Conservation (phyloP, 495 filamentous ascomycete genomes). For the Neurospora tetraspora region DNA sequence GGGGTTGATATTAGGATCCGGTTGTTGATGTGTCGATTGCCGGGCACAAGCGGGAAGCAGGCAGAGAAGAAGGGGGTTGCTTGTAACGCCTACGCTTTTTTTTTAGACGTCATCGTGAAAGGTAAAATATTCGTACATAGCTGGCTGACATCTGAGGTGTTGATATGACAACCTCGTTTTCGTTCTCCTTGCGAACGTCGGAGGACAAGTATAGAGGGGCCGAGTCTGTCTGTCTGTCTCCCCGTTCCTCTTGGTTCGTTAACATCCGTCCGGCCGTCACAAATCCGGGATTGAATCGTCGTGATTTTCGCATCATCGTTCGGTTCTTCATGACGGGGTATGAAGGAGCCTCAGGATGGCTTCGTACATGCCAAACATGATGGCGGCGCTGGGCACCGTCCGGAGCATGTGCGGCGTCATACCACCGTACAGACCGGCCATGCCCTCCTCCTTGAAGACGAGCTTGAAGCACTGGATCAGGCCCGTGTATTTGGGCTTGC, state of each 20-base stretch:
- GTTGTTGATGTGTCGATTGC: background rate
- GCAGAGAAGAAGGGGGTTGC: background rate
- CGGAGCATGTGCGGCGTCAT: constrained; percentile 78
- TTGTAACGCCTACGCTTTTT: background rate
- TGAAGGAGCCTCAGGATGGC: constrained; percentile 54
- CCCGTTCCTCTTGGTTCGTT: background rate
- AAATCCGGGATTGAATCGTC: background rate
- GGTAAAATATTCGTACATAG: background rate
- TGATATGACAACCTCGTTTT: background rate
- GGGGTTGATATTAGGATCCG: background rate
- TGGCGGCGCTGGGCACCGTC: constrained; percentile 78
- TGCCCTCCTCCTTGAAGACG: constrained; percentile 76
- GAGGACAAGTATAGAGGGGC: background rate
- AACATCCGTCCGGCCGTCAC: background rate
- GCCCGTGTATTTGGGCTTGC: constrained; percentile 70
- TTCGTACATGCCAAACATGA: constrained; percentile 91
- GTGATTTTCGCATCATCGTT: background rate
- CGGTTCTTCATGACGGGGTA: constrained; percentile 8
- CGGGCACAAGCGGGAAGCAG: background rate
- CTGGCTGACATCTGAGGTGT: background rate
- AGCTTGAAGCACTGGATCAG: constrained; percentile 71
- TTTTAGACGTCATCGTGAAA: background rate
- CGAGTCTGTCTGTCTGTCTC: background rate
- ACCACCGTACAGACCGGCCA: constrained; percentile 73
- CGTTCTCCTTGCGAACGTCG: background rate